Evolutionary conservation across 306 rosid genomes (phyloP).

Genomic region (Dicorynia guianensis): DNA sequence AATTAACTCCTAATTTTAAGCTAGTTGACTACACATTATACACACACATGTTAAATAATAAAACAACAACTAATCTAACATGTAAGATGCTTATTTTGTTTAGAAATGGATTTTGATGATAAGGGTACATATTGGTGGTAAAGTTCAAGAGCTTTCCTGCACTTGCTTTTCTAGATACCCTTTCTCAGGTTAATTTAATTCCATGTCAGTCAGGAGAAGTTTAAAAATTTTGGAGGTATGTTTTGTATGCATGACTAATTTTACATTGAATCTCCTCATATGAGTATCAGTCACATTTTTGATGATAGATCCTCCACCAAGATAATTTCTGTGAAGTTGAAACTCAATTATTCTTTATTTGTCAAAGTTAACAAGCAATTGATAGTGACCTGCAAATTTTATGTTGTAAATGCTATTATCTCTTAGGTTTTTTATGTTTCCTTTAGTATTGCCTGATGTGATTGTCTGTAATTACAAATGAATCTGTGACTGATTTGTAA

Average conservation of each 20-base stretch:
- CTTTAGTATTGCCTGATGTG: constrained; percentile 19
- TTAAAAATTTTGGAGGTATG: too few relatives aligned
- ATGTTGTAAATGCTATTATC: not conserved
- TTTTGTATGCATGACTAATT: too few relatives aligned
- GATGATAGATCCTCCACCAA: not conserved
- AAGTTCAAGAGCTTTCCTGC: too few relatives aligned
- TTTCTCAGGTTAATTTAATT: too few relatives aligned
- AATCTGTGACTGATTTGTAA: constrained; percentile 23
- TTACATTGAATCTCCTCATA: too few relatives aligned
- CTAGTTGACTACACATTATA: too few relatives aligned
- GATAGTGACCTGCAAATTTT: constrained; percentile 16
- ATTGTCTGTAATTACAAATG: constrained; percentile 25
- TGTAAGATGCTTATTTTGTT: not conserved
- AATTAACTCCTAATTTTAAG: too few relatives aligned
- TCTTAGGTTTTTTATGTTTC: constrained; percentile 11
- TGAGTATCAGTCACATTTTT: constrained; percentile 2
- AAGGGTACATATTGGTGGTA: not conserved
- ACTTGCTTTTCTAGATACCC: too few relatives aligned
- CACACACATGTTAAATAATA: too few relatives aligned
- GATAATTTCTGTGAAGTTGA: not conserved
- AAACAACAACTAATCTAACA: too few relatives aligned
- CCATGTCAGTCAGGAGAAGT: too few relatives aligned
- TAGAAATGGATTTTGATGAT: not conserved
- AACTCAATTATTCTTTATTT: constrained; percentile 17
- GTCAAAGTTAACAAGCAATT: constrained; percentile 21